These are phyloP conservation scores for Blumeria graminis DNA, from an alignment of 2,329 filamentous ascomycete genomes.

Conservation along the genomic window DNA sequence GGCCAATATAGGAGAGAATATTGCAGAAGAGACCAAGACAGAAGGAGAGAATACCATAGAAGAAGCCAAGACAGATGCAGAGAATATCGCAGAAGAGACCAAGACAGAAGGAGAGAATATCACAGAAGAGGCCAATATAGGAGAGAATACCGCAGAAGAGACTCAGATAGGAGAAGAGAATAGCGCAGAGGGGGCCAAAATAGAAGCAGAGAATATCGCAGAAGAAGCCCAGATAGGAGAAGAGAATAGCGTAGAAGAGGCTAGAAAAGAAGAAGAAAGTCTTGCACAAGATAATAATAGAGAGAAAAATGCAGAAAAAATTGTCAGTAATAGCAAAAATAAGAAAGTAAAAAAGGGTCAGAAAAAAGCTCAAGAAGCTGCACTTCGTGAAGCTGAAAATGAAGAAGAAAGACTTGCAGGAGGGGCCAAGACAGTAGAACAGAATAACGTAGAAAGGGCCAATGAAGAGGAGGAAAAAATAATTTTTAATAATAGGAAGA, in stretches of 20 bases:
- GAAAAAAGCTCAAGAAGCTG: no score
- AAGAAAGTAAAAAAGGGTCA: no score
- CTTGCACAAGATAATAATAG: background rate
- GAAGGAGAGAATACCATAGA: slow-evolving; percentile 11
- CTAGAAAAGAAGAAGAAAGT: slow-evolving; percentile 17
- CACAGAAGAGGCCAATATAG: slow-evolving; percentile 6
- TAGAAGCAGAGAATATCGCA: slow-evolving; percentile 15
- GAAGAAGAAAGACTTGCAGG: background rate
- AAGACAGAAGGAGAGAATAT: slow-evolving; percentile 7
- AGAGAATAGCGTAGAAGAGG: slow-evolving; percentile 15
- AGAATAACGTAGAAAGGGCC: background rate
- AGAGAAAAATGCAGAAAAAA: no score
- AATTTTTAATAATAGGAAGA: background rate
- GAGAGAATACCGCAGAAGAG: slow-evolving; percentile 9
- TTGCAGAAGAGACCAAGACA: slow-evolving; percentile 14
- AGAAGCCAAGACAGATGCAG: background rate
- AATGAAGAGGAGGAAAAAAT: slow-evolving; percentile 4
- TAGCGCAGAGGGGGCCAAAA: slow-evolving; percentile 3
- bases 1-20: slow-evolving; percentile 1
- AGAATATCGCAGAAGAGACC: slow-evolving; percentile 15
- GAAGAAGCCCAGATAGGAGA: slow-evolving; percentile 16
- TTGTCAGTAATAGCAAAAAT: no score
- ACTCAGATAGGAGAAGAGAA: background rate
- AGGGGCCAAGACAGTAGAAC: background rate
- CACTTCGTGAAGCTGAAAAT: background rate